Evolutionary conservation across 306 rosid species (phyloP), one percentile per base, ranked within the genome.

Genomic region (Dryas octopetala): DNA sequence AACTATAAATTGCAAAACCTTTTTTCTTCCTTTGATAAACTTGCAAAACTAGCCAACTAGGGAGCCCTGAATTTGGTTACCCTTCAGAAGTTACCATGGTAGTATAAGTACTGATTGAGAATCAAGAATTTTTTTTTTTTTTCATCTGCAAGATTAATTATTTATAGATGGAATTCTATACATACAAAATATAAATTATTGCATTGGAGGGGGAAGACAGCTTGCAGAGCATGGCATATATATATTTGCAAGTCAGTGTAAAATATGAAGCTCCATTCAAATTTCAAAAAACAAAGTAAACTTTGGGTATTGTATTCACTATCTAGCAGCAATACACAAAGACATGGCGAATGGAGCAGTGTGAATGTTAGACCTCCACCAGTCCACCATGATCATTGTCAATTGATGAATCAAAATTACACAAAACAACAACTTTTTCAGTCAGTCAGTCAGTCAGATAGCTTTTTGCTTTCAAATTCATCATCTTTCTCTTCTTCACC

Each of bases 401-500:
- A 32, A 47, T 66, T 26, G 52, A 66, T 23, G 16, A 11, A 19
- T 66, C 71, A 10, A 48, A 23, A 19, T 17, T 12, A 5, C 11
- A 47, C 28, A 73, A 16, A 60, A 71, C 44, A 72, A 64, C 49
- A 62, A 17, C 32, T 2, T 9, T 17, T 9, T 45, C 52, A 13
- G 9, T 13, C 17, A 51, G 14, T 14, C 55, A 51, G 3, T 1
- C n/a, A 76, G 45, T 14, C 17, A n/a, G 53, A 12, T 61, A 44
- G 73, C 82, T 61, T 84, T 76, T 84, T 73, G 6, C 58, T 45
- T 48, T 74, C 81, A 60, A 60, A 44, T 57, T 79, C 47, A 26
- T 68, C 76, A 17, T 74, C 82, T 2, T 74, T 48, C 53, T 68
- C 74, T 71, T 66, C 84, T 59, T 80, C 90, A 11, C 5, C 13